Percentiles rank a stretch among this genome's conserved stretches.
Conservation (phyloP, 1,139 yeast genomes). For the Nakaseomyces bracarensis region DNA sequence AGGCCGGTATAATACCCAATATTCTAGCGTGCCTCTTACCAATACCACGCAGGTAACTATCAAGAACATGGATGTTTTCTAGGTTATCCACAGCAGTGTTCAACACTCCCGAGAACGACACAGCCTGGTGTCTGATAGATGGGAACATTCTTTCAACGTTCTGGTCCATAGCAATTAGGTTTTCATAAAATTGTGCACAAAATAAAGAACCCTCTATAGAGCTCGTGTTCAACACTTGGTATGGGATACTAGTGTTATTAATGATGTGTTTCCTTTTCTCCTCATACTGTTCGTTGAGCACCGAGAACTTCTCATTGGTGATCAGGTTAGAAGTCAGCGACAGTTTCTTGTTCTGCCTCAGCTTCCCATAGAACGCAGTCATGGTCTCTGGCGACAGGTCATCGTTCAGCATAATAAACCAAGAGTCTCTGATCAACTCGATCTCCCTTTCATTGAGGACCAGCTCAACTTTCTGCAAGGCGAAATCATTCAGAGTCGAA, state of each 20-base stretch:
- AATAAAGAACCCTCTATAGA: conserved; percentile 11
- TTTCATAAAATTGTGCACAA: conserved; percentile 37
- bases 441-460: conserved; percentile 34
- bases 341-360: conserved; percentile 7
- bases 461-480: conserved; percentile 26
- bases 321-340: conserved; percentile 3
- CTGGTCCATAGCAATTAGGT: conserved; percentile 47
- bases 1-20: conserved; percentile 62
- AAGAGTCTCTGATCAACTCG: conserved; percentile 35
- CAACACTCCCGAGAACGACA: conserved; percentile 73
- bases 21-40: conserved; percentile 74
- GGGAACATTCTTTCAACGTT: conserved; percentile 52
- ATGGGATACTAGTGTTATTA: conserved; percentile 20
- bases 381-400: conserved; percentile 17
- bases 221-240: conserved; percentile 47
- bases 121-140: conserved; percentile 61
- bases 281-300: conserved; percentile 2
- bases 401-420: conserved; percentile 34
- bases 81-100: conserved; percentile 48
- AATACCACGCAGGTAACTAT: conserved; percentile 52
- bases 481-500: conserved; percentile 12
- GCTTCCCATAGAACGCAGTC: conserved; percentile 12
- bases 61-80: conserved; percentile 40
- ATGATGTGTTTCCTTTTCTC: not conserved
- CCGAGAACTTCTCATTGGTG: conserved; percentile 6